A percentile compares a stretch with the other conserved stretches of the same genome.
phyloP scores from a whole-genome alignment of 2,329 filamentous ascomycete species.

The Geoglossum cookeanum region DNA sequence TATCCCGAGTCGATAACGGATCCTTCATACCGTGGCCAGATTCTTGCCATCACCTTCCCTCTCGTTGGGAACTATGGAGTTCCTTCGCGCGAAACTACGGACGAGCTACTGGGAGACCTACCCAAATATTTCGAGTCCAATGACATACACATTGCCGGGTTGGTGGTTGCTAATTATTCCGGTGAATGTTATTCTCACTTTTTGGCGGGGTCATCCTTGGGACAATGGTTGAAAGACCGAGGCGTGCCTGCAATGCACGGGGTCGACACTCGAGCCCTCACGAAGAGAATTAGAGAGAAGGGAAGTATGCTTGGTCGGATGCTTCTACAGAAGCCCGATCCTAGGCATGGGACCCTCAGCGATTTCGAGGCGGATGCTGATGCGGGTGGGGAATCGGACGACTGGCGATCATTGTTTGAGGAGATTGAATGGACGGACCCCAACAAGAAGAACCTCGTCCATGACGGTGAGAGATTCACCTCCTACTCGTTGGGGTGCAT shows the following conservation, averaged over 20 bases:
- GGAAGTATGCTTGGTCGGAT: slow-evolving; percentile 93
- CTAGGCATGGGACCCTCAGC: slow-evolving; percentile 22
- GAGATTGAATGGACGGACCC: slow-evolving; percentile 76
- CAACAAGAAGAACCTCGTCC: slow-evolving; percentile 81
- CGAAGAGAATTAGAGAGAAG: slow-evolving; percentile 82
- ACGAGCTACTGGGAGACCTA: slow-evolving; percentile 67
- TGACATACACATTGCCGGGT: slow-evolving; percentile 81
- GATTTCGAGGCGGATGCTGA: slow-evolving; percentile 9
- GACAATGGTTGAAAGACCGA: slow-evolving; percentile 91
- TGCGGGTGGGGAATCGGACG: slow-evolving; percentile 26
- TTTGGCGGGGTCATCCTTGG: slow-evolving; percentile 75
- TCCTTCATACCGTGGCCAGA: slow-evolving; percentile 78
- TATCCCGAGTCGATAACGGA: slow-evolving; percentile 89
- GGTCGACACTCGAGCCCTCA: slow-evolving; percentile 82
- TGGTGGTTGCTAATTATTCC: slow-evolving; percentile 78
- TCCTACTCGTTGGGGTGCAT: no score
- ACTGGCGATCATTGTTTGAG: slow-evolving; percentile 40
- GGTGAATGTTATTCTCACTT: slow-evolving; percentile 94
- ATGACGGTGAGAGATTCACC: slow-evolving; percentile 49
- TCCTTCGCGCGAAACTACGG: slow-evolving; percentile 65
- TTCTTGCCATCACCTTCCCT: slow-evolving; percentile 90
- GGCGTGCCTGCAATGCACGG: slow-evolving; percentile 86
- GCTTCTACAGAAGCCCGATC: slow-evolving; percentile 45
- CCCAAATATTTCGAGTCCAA: slow-evolving; percentile 86
- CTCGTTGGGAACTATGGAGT: slow-evolving; percentile 93